phyloP scores from a whole-genome alignment of 805 yeast genomes.

The Jamesozyma piceae region DNA sequence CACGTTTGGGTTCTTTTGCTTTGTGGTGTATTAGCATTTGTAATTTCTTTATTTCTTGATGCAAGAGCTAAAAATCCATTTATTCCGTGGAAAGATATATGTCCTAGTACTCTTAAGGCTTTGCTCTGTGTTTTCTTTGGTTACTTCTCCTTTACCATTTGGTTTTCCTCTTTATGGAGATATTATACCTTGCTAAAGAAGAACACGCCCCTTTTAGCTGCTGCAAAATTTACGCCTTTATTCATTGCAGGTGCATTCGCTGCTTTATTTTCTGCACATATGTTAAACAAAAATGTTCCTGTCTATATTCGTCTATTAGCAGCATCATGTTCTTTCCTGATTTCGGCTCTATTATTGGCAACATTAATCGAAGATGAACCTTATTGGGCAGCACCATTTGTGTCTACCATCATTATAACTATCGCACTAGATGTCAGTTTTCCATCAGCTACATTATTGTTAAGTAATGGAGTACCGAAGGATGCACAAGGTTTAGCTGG shows the following conservation, averaged over 20 bases:
- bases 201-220: slow-evolving; percentile 35
- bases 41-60: slow-evolving; percentile 32
- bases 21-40: slow-evolving; percentile 37
- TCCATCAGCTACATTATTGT: slow-evolving; percentile 54
- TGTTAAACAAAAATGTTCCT: slow-evolving; percentile 4
- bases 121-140: slow-evolving; percentile 31
- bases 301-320: slow-evolving; percentile 4
- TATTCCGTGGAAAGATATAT: slow-evolving; percentile 32
- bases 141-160: slow-evolving; percentile 45
- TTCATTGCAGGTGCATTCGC: slow-evolving; percentile 44
- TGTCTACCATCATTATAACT: slow-evolving; percentile 40
- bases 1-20: slow-evolving; percentile 45
- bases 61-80: slow-evolving; percentile 38
- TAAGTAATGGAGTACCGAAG: slow-evolving; percentile 44
- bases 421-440: slow-evolving; percentile 65
- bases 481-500: slow-evolving; percentile 63
- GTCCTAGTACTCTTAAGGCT: slow-evolving; percentile 2
- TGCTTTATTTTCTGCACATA: slow-evolving; percentile 26
- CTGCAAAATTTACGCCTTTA: slow-evolving; percentile 35
- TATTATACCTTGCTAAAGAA: slow-evolving; percentile 37
- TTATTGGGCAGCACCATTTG: slow-evolving; percentile 48
- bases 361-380: slow-evolving; percentile 12
- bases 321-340: background rate
- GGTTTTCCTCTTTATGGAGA: slow-evolving; percentile 48
- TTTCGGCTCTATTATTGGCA: background rate